These are phyloP conservation scores for Climacium dendroides DNA, from an alignment of 225 moss, liverwort and hornwort species.

Conservation along the genomic window DNA sequence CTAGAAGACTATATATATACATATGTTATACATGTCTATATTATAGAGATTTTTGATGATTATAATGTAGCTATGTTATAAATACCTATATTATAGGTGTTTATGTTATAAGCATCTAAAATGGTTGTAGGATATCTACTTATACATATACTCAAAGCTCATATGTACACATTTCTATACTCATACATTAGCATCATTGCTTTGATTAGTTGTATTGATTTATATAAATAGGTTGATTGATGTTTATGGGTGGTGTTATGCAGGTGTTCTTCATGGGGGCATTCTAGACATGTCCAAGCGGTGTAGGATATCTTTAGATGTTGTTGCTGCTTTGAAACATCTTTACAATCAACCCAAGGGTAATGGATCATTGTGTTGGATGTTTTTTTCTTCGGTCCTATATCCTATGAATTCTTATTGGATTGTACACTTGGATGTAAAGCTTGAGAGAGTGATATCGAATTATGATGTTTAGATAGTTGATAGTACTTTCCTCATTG, in stretches of 20 bases:
- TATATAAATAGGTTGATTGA: neutral
- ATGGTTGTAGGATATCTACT: too few relatives aligned
- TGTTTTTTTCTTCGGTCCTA: neutral
- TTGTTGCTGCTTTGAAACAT: neutral
- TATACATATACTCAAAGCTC: too few relatives aligned
- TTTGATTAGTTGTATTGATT: too few relatives aligned
- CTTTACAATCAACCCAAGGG: neutral
- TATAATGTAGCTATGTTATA: too few relatives aligned
- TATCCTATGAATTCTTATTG: accelerated
- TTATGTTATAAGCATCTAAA: too few relatives aligned
- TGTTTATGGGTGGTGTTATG: neutral
- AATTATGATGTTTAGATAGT: neutral
- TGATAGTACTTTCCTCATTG: neutral
- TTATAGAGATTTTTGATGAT: too few relatives aligned
- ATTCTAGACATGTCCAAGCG: neutral
- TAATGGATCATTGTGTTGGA: neutral
- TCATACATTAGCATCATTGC: too few relatives aligned
- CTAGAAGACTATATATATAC: too few relatives aligned
- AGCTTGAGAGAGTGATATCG: too few relatives aligned
- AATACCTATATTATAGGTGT: too few relatives aligned
- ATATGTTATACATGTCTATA: too few relatives aligned
- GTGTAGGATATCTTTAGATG: neutral
- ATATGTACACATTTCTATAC: too few relatives aligned
- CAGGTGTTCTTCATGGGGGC: neutral
- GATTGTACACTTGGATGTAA: neutral